Percentiles rank a stretch among this genome's conserved stretches.
These are phyloP conservation scores for Capsicum baccatum DNA, from an alignment of 257 asterid genomes.

Conservation along the genomic window DNA sequence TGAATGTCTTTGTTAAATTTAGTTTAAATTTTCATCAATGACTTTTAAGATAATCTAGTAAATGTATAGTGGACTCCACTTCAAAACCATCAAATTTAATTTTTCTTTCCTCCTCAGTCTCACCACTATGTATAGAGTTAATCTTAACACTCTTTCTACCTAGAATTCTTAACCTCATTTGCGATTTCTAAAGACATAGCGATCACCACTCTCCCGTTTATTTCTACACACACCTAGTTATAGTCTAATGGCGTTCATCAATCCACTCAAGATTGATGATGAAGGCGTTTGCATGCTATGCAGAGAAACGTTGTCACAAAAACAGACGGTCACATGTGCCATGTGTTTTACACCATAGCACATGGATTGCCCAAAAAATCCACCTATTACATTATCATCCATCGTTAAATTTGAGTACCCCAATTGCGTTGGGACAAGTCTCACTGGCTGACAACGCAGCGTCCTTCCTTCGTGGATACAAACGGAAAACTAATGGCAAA, in stretches of 20 bases:
- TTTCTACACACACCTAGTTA: not conserved
- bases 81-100: not conserved
- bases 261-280: slow-evolving; percentile 58
- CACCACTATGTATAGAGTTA: not conserved
- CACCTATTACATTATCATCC: slow-evolving; percentile 45
- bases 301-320: slow-evolving; percentile 51
- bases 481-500: slow-evolving; percentile 49
- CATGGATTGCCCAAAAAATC: slow-evolving; percentile 52
- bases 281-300: slow-evolving; percentile 77
- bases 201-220: not conserved
- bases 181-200: not conserved
- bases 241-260: slow-evolving; percentile 45
- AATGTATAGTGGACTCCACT: not conserved
- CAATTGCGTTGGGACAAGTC: slow-evolving; percentile 70
- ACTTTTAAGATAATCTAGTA: not conserved
- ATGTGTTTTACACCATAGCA: slow-evolving; percentile 81
- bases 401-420: slow-evolving; percentile 60
- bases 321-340: slow-evolving; percentile 52
- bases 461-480: slow-evolving; percentile 27
- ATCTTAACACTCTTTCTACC: not conserved
- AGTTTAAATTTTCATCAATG: not conserved
- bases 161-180: not conserved
- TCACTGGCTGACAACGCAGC: slow-evolving; percentile 53
- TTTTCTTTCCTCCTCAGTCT: not conserved
- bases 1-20: not conserved